Evolutionary conservation across 257 asterid species (phyloP).

Genomic region (Voacanga thouarsii): DNA sequence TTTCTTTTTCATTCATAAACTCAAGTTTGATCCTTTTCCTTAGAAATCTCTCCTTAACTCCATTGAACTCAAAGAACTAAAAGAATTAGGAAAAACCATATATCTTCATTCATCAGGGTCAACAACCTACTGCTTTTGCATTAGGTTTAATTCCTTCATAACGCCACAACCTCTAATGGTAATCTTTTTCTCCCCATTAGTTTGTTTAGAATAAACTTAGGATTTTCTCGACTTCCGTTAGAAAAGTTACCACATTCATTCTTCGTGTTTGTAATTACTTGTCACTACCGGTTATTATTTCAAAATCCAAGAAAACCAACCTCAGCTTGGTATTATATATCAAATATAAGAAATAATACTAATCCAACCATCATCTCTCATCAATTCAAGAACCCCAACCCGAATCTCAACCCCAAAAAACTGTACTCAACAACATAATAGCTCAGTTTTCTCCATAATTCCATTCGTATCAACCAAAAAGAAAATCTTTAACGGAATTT

Average conservation of each 20-base stretch:
- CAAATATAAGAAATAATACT: not conserved
- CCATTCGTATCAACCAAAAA: too few species aligned
- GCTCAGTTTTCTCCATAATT: not conserved
- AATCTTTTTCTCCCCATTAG: not conserved
- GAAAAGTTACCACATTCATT: not conserved
- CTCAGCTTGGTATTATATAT: not conserved
- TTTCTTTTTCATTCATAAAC: not conserved
- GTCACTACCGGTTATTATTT: not conserved
- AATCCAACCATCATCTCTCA: not conserved
- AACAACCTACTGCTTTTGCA: too few species aligned
- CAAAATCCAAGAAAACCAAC: not conserved
- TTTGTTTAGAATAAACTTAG: not conserved
- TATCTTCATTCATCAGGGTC: not conserved
- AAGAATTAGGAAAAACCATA: not conserved
- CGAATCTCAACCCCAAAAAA: not conserved
- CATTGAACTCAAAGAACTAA: not conserved
- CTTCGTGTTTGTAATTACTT: not conserved
- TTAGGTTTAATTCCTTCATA: not conserved
- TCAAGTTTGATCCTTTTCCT: not conserved
- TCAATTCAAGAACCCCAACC: not conserved
- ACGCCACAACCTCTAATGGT: not conserved
- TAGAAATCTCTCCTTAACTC: not conserved
- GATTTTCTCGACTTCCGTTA: not conserved
- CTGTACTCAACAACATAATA: not conserved
- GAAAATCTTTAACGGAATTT: not conserved